Conservation (phyloP, 345 rosid species). For the Gossypium longicalyx region DNA sequence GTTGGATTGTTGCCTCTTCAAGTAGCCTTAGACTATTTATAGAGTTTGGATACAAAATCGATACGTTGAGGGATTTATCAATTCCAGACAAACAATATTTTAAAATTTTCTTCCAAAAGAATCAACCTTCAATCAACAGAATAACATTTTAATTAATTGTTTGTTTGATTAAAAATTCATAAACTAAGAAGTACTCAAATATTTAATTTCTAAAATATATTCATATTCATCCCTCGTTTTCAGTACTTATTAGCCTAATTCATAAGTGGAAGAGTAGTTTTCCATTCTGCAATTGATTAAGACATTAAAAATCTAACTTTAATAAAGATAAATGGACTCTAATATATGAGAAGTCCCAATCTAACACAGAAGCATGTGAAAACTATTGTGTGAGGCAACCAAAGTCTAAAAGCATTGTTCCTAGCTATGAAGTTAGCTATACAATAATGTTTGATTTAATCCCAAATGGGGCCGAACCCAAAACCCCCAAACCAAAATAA, state of each 20-base stretch:
- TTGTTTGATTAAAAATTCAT: too few relatives aligned
- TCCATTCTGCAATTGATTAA: neutral
- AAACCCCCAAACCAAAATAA: neutral
- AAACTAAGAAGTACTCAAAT: neutral
- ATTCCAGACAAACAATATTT: too few relatives aligned
- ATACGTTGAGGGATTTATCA: too few relatives aligned
- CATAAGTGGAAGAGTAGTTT: neutral
- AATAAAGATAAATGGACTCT: neutral
- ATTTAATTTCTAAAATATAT: neutral
- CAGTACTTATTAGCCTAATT: too few relatives aligned
- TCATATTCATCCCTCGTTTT: neutral
- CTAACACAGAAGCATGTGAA: neutral
- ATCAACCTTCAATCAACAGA: too few relatives aligned
- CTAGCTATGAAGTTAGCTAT: neutral
- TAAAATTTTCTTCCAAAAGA: too few relatives aligned
- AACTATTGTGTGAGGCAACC: neutral
- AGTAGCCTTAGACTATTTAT: too few relatives aligned
- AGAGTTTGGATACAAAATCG: too few relatives aligned
- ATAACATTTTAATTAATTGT: too few relatives aligned
- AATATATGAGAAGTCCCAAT: neutral
- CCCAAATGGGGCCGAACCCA: neutral
- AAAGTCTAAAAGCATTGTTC: neutral
- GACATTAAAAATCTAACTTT: neutral
- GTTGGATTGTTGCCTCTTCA: too few relatives aligned
- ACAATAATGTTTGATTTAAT: slow-evolving; percentile 1